These are phyloP conservation scores for Ceratocystis eucalypticola DNA, from an alignment of 2,329 filamentous ascomycete genomes.

Conservation along the genomic window DNA sequence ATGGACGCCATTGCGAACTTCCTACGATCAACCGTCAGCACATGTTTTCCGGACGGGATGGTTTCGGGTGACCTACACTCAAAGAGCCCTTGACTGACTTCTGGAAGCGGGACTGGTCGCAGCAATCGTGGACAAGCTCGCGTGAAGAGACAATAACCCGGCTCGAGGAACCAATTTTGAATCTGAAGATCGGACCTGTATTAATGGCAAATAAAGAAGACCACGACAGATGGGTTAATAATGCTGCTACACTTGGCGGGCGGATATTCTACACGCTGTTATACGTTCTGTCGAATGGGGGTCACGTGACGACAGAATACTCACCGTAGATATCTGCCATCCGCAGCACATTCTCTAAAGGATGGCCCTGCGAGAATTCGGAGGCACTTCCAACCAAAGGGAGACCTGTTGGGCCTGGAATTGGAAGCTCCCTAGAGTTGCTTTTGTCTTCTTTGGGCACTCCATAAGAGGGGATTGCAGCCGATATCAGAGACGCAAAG, in stretches of 20 bases:
- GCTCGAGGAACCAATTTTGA: constrained; percentile 36
- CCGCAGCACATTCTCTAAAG: constrained; percentile 39
- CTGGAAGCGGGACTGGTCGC: constrained; percentile 51
- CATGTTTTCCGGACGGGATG: not conserved
- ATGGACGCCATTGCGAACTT: constrained; percentile 46
- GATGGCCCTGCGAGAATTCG: constrained; percentile 47
- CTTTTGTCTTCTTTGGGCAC: not conserved
- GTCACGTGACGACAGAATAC: constrained; percentile 15
- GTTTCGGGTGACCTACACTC: constrained; percentile 23
- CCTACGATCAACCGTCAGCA: constrained; percentile 21
- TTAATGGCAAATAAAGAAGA: not conserved
- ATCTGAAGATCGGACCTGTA: constrained; percentile 45
- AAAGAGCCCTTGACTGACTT: constrained; percentile 43
- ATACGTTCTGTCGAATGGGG: not conserved
- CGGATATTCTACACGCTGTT: not conserved
- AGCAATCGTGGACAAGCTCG: constrained; percentile 48
- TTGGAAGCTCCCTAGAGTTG: constrained; percentile 29
- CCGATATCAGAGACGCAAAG: constrained; percentile 6
- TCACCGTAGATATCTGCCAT: constrained; percentile 54
- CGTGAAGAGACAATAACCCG: constrained; percentile 40
- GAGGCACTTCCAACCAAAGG: constrained; percentile 53
- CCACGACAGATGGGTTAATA: not conserved
- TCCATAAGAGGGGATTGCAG: constrained; percentile 1
- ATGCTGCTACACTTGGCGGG: not conserved
- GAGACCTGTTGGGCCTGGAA: constrained; percentile 50